Evolutionary conservation across 2,329 filamentous ascomycete species (phyloP).

Genomic region (Mycosphaerella arachidis): DNA sequence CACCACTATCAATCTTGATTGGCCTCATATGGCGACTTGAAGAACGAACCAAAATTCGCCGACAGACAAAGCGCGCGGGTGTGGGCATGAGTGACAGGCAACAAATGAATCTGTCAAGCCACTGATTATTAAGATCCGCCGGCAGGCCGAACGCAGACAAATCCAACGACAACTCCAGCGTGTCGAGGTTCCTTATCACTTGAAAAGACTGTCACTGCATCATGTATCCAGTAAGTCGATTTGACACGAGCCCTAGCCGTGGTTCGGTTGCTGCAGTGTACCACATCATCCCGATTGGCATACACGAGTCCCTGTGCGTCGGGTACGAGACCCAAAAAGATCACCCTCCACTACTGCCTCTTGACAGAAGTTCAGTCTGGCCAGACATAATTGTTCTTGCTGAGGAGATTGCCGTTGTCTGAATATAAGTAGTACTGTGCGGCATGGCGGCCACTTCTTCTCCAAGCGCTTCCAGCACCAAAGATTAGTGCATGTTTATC

Average conservation of each 20-base stretch:
- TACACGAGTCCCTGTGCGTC: not conserved
- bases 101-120: not conserved
- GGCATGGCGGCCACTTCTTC: not conserved
- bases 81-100: not conserved
- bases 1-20: not conserved
- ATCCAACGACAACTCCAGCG: not conserved
- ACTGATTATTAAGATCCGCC: not conserved
- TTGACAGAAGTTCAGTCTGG: not conserved
- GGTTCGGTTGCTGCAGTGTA: not conserved
- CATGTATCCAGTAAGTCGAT: too few species aligned
- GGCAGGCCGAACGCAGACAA: not conserved
- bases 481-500: not conserved
- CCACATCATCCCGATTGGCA: not conserved
- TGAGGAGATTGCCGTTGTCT: not conserved
- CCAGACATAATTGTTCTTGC: not conserved
- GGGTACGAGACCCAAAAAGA: not conserved
- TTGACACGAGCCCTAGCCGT: not conserved
- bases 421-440: not conserved
- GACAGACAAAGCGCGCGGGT: not conserved
- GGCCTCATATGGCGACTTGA: not conserved
- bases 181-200: too few species aligned
- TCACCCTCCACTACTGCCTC: not conserved
- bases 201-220: too few species aligned
- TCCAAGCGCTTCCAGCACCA: too few species aligned
- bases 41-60: conserved; percentile 3